Evolutionary conservation across 2,329 filamentous ascomycete species (phyloP).

Genomic region (Hypoxylon sp.): DNA sequence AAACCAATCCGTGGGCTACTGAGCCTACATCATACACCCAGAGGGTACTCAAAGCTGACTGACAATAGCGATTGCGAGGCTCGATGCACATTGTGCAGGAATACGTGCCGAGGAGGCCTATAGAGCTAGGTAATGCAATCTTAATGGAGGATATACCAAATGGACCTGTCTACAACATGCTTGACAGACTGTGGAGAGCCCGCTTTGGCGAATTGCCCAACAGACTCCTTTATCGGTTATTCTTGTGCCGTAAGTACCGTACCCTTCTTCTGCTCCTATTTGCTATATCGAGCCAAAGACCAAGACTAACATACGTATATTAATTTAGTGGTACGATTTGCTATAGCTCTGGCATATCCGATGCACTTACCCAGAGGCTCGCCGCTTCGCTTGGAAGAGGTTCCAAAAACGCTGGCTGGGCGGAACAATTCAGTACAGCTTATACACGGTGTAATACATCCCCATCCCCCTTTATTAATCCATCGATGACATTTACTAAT

Average conservation of each 20-base stretch:
- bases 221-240: neutral
- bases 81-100: constrained; percentile 3
- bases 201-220: neutral
- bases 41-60: neutral
- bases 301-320: constrained; percentile 1
- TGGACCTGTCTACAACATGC: neutral
- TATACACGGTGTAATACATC: neutral
- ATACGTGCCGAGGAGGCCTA: neutral
- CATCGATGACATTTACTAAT: neutral
- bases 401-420: neutral
- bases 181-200: neutral
- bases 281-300: neutral
- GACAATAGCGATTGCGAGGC: constrained; percentile 2
- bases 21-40: neutral
- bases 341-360: constrained; percentile 7
- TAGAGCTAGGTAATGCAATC: neutral
- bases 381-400: neutral
- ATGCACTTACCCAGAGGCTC: neutral
- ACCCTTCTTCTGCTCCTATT: neutral
- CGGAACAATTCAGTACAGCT: neutral
- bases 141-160: neutral
- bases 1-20: neutral
- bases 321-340: neutral
- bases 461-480: neutral
- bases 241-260: constrained; percentile 10